Evolutionary conservation across 495 filamentous ascomycete species (phyloP).

Genomic region (Penicillium malachiteum): DNA sequence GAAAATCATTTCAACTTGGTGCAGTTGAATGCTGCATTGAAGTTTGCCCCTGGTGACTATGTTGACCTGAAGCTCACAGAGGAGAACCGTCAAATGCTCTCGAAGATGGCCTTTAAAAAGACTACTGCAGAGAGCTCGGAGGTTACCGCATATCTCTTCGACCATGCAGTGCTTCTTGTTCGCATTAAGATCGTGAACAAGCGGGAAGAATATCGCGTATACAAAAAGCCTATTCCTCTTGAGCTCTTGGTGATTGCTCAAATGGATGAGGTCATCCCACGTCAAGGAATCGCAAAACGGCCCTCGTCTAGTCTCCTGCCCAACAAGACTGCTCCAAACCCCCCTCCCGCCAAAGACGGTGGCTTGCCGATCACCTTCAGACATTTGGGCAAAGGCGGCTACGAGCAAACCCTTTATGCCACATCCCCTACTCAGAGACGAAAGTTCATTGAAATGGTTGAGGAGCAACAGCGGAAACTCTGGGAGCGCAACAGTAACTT

Average conservation of each 20-base stretch:
- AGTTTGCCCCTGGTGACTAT: conserved; percentile 80
- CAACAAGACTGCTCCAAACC: conserved; percentile 59
- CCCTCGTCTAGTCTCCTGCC: conserved; percentile 85
- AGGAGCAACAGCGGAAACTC: conserved; percentile 81
- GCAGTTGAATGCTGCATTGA: conserved; percentile 83
- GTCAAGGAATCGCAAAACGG: conserved; percentile 74
- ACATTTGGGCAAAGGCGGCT: conserved; percentile 94
- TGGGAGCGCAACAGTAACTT: conserved; percentile 82
- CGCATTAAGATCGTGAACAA: conserved; percentile 88
- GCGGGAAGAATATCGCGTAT: conserved; percentile 89
- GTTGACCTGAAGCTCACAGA: conserved; percentile 95
- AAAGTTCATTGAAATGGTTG: conserved; percentile 97
- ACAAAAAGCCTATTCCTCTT: conserved; percentile 91
- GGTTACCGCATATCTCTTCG: conserved; percentile 91
- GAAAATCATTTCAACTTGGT: conserved; percentile 98
- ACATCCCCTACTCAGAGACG: conserved; percentile 73
- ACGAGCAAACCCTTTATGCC: conserved; percentile 89
- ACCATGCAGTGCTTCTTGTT: conserved; percentile 90
- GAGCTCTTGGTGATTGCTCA: conserved; percentile 91
- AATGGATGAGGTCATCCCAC: conserved; percentile 93
- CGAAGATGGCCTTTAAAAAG: conserved; percentile 92
- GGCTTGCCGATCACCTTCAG: conserved; percentile 92
- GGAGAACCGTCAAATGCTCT: conserved; percentile 86
- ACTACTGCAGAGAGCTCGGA: conserved; percentile 81
- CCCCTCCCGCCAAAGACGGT: conserved; percentile 65